These are phyloP conservation scores for Colletotrichum sansevieriae DNA, from an alignment of 2,329 filamentous ascomycete genomes.

Conservation along the genomic window DNA sequence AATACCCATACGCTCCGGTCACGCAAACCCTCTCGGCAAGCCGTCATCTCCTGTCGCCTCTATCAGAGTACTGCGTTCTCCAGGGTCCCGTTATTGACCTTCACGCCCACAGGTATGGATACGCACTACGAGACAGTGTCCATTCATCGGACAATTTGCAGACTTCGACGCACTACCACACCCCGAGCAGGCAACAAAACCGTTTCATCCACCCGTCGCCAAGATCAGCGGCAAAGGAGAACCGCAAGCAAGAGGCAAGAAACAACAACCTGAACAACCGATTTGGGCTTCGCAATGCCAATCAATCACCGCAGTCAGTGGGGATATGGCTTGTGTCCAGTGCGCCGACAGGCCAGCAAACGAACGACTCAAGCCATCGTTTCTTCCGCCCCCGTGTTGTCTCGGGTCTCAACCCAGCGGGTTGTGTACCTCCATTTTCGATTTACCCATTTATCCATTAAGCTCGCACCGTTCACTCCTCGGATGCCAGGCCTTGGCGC, in stretches of 20 bases:
- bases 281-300: not conserved
- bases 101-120: not conserved
- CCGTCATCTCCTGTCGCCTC: conserved; percentile 10
- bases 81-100: conserved; percentile 1
- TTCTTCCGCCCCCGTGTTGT: conserved; percentile 24
- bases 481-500: not conserved
- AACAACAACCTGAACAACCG: conserved; percentile 8
- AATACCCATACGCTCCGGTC: conserved; percentile 2
- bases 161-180: conserved; percentile 4
- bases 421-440: not conserved
- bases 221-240: conserved; percentile 20
- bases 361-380: conserved; percentile 7
- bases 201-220: conserved; percentile 34
- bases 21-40: conserved; percentile 1
- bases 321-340: conserved; percentile 21
- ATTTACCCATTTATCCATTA: not conserved
- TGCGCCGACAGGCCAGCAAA: conserved; percentile 10
- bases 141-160: conserved; percentile 16
- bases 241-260: conserved; percentile 7
- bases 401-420: not conserved
- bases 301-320: conserved; percentile 14
- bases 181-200: not conserved
- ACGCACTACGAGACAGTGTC: not conserved
- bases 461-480: conserved; percentile 6
- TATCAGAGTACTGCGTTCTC: not conserved